These are phyloP conservation scores for Apiospora hydei DNA, from an alignment of 2,329 filamentous ascomycete species.

Conservation along the genomic window DNA sequence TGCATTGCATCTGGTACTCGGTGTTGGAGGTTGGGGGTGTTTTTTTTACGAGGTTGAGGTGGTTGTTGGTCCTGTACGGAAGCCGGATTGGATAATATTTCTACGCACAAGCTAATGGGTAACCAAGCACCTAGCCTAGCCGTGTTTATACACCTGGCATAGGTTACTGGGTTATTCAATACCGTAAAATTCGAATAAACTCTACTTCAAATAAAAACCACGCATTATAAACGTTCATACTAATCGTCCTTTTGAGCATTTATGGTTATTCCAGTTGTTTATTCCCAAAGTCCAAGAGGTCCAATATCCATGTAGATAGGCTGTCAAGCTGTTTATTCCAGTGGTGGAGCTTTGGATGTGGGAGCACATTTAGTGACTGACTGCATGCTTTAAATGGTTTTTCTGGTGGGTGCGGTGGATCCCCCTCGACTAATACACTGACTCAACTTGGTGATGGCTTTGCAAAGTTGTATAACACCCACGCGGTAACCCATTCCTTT, in stretches of 20 bases:
- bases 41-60: slow-evolving; percentile 1
- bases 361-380: slow-evolving; percentile 10
- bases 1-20: slow-evolving; percentile 34
- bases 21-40: slow-evolving; percentile 1
- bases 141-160: background rate
- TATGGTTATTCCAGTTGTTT: background rate
- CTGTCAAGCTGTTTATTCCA: background rate
- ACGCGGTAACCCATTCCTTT: background rate
- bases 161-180: background rate
- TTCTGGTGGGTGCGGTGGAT: slow-evolving; percentile 5
- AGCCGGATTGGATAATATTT: slow-evolving; percentile 12
- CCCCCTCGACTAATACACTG: slow-evolving; percentile 6
- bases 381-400: slow-evolving; percentile 9
- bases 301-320: background rate
- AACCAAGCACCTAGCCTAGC: background rate
- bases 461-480: background rate
- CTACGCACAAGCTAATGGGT: slow-evolving; percentile 2
- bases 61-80: background rate
- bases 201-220: background rate
- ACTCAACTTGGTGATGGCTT: slow-evolving; percentile 5
- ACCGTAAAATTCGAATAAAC: background rate
- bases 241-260: background rate
- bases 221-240: no score
- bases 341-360: slow-evolving; percentile 4
- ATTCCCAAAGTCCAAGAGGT: background rate